phyloP scores from a whole-genome alignment of 345 rosid species.

The Zanthoxylum bungeanum region DNA sequence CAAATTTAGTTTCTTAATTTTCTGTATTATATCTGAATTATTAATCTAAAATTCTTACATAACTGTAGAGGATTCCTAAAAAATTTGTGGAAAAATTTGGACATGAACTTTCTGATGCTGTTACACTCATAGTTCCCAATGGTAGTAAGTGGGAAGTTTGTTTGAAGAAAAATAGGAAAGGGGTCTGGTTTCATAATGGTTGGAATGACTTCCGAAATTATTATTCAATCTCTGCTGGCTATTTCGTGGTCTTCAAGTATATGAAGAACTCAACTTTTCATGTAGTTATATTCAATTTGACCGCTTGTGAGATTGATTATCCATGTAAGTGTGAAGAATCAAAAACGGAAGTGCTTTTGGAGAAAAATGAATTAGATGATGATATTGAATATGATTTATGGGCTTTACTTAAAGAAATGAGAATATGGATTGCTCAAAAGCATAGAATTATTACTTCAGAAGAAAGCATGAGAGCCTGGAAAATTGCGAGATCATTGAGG shows the following conservation, averaged over 20 bases:
- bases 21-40: too few species aligned
- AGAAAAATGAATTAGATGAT: constrained; percentile 12
- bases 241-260: constrained; percentile 4
- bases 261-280: constrained; percentile 30
- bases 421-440: background rate
- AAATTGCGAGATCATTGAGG: constrained; percentile 28
- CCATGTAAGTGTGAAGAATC: background rate
- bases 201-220: too few species aligned
- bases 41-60: too few species aligned
- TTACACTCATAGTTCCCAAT: too few species aligned
- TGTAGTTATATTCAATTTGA: constrained; percentile 25
- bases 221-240: too few species aligned
- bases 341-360: background rate
- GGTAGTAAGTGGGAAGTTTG: too few species aligned
- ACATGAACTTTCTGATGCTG: too few species aligned
- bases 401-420: background rate
- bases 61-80: too few species aligned
- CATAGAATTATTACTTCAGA: background rate
- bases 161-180: too few species aligned
- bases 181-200: too few species aligned
- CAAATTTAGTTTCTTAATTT: too few species aligned
- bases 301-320: constrained; percentile 36
- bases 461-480: constrained; percentile 29
- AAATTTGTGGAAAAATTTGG: too few species aligned
- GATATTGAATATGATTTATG: constrained; percentile 11